Evolutionary conservation across 2,329 filamentous ascomycete genomes (phyloP), one percentile per base, ranked within the genome.

Genomic region (Ceratocystis destructans): DNA sequence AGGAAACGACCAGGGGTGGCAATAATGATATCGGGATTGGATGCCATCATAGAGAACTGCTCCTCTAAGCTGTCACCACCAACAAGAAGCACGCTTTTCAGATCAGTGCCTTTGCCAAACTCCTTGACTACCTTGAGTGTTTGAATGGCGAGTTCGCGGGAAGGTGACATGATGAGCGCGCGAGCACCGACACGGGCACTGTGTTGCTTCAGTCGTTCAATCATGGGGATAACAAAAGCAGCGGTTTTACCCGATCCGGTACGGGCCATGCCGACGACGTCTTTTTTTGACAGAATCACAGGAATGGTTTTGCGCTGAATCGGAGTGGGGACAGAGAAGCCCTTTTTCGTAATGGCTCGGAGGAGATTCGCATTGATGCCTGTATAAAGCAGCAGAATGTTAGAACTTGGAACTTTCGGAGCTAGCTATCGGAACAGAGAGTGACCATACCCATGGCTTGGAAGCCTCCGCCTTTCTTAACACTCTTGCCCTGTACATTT

Each of bases 231-330:
- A 31, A 97, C 91, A 75, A 99, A 99, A 25, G 94, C 94, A 0
- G 92, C 94, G 0, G 95, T 99, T 79, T 99, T 99, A 78, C 94
- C 94, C 22, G 92, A 97, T 74, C 94, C 94, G n/a, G 95, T 99
- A 70, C 95, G 83, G 6, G 94, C 94, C 94, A 99, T 99, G 70
- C 92, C 95, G 28, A 99, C 93, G n/a, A 97, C 89, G 81, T 99
- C 94, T 76, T 91, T 89, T 65, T 88, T 84, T 69, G 95, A 89
- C 71, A 97, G 80, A 66, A 99, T 85, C 66, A 97, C 80, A 3
- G 94, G 95, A 61, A 99, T 96, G 1, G 94, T 90, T 77, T 97
- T 97, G 71, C 94, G 85, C 78, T 99, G 94, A 75, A 99, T 99
- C 0, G 94, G 94, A 0, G 94, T 99, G 3, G 95, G 95, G 2